Base-by-base conservation (phyloP, 768 basidiomycete genomes). In the Pleurotus cornucopiae region DNA sequence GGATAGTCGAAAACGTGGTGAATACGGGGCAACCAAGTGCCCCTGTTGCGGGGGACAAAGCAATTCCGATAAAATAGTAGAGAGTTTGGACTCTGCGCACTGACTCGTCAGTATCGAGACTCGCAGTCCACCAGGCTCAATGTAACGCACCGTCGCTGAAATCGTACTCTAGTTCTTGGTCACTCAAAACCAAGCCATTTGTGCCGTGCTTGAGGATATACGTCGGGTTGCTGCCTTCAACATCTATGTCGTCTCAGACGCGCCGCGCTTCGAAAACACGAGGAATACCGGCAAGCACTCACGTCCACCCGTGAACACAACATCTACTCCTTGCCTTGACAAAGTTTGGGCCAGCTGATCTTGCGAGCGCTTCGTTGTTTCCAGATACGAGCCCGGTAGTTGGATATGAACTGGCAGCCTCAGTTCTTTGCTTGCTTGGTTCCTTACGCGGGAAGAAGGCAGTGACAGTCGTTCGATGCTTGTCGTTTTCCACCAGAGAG, bases 401-500 rank as follows among this genome's bases (percentile, higher is more conserved):
- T 76, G 73, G 55, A 85, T 67, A 34, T 64, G 69, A 49, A 85
- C 67, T 11, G 84, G 81, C 49, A 85, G 73, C 14, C 63, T 60
- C 18, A 83, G 72, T 39, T 70, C 66, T 57, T 72, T 75, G 46
- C 71, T 67, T 43, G 80, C 73, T 62, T 85, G 77, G 5, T 77
- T 74, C 40, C 68, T 67, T 34, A 94, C 85, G 18, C 82, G 79
- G 43, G 71, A 69, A 6, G 77, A 72, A 1, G 95, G 92, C 11
- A 97, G 73, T 0, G 86, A 74, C 13, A 89, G 76, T 23, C 95
- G 83, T 64, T 94, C 81, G 25, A 98, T 96, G 60, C 89, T 90
- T 4, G 97, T 98, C 23, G 89, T 86, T 49, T 76, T 78, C 93
- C 94, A 98, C 97, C 97, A 99, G 48, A 92, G 78, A 2, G 97